Evolutionary conservation across 2,329 filamentous ascomycete species (phyloP).

Genomic region (Fusarium sp.): DNA sequence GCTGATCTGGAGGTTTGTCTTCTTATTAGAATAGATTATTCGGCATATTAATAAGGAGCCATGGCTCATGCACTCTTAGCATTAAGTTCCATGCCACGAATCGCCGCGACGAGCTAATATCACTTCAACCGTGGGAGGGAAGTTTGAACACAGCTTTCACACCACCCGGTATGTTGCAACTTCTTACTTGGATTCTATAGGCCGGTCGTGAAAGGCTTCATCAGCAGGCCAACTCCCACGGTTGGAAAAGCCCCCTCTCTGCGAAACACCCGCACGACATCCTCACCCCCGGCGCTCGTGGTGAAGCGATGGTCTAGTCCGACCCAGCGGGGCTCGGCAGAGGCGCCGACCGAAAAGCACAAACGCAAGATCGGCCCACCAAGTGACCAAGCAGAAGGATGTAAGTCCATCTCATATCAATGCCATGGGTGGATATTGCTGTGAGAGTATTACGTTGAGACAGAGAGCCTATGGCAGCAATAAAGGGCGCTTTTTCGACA

Average conservation of each 20-base stretch:
- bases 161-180: background rate
- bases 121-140: background rate
- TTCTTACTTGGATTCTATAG: background rate
- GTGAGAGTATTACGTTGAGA: background rate
- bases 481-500: background rate
- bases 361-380: background rate
- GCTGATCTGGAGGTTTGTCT: background rate
- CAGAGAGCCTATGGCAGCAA: background rate
- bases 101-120: background rate
- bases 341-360: background rate
- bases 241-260: too few species aligned
- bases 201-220: background rate
- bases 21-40: background rate
- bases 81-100: background rate
- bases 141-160: background rate
- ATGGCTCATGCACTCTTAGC: background rate
- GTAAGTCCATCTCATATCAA: background rate
- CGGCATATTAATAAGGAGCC: background rate
- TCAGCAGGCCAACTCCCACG: background rate
- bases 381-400: background rate
- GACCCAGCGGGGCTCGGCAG: background rate
- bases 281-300: too few species aligned
- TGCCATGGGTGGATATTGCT: background rate
- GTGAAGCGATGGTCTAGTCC: too few species aligned
- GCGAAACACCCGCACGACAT: too few species aligned